Percentiles rank a stretch among this genome's conserved stretches.
Conservation (phyloP, 108 stramenopile genomes). For the Skeletonema marinoi region DNA sequence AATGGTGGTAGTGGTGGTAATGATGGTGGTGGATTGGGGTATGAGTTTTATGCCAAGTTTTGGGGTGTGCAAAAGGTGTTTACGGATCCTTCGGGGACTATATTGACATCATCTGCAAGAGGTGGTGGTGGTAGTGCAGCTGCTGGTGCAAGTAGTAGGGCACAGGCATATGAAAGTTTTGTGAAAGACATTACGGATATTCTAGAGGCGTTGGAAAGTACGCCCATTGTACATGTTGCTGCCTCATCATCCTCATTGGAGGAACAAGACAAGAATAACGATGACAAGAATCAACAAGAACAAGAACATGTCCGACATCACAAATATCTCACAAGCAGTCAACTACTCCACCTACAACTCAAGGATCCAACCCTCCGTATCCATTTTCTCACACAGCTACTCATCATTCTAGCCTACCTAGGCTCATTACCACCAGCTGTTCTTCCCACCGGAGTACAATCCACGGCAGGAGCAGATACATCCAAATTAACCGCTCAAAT, state of each 20-base stretch:
- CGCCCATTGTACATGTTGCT: slow-evolving; percentile 7
- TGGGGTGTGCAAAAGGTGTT: slow-evolving; percentile 83
- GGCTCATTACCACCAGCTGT: slow-evolving; percentile 45
- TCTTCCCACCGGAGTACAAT: slow-evolving; percentile 10
- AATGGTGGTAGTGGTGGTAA: neutral
- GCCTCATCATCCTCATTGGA: neutral
- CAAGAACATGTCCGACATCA: slow-evolving; percentile 11
- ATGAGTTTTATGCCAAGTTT: slow-evolving; percentile 73
- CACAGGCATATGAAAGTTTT: slow-evolving; percentile 48
- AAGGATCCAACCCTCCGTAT: slow-evolving; percentile 58
- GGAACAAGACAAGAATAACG: neutral
- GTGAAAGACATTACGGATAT: slow-evolving; percentile 49
- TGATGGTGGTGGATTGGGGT: slow-evolving; percentile 25
- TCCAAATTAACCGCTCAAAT: neutral
- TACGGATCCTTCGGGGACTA: slow-evolving; percentile 60
- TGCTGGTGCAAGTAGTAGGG: neutral
- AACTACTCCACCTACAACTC: slow-evolving; percentile 65
- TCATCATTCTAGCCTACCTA: slow-evolving; percentile 67
- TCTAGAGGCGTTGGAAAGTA: slow-evolving; percentile 67
- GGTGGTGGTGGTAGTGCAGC: neutral
- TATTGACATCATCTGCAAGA: slow-evolving; percentile 6
- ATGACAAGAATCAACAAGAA: neutral
- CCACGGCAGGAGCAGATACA: neutral
- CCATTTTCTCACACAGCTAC: slow-evolving; percentile 68
- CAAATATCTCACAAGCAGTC: slow-evolving; percentile 70